Conservation (phyloP, 1,284 basidiomycete genomes). For the Apiotrichum gamsii region DNA sequence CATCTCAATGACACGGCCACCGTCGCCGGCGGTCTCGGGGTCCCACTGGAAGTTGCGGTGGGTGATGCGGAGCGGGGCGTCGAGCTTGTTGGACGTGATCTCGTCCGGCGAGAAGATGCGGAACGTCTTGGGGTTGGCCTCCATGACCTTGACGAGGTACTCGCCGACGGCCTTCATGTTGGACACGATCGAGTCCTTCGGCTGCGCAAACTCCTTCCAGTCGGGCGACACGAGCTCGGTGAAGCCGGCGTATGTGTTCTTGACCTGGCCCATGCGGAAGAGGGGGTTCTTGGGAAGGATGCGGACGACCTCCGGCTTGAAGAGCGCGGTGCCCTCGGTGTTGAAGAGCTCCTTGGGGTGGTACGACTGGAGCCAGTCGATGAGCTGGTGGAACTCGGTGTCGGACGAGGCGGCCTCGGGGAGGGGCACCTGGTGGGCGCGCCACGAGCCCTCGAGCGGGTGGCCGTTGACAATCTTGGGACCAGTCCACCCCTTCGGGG, state of each 20-base stretch:
- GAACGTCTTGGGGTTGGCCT: constrained; percentile 63
- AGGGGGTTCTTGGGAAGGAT: constrained; percentile 39
- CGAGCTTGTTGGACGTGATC: constrained; percentile 77
- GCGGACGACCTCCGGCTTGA: constrained; percentile 32
- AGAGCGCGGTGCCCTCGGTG: constrained; percentile 46
- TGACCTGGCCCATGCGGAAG: constrained; percentile 38
- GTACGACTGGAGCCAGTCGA: constrained; percentile 66
- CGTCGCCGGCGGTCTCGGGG: constrained; percentile 15
- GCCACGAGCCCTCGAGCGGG: constrained; percentile 64
- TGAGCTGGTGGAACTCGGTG: constrained; percentile 59
- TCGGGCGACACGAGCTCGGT: constrained; percentile 58
- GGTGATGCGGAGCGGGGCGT: constrained; percentile 58
- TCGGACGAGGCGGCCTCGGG: constrained; percentile 60
- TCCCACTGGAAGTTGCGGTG: constrained; percentile 9
- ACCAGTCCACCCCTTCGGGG: constrained; percentile 71
- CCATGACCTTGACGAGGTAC: constrained; percentile 50
- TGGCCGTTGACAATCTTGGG: constrained; percentile 61
- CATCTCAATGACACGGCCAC: constrained; percentile 68
- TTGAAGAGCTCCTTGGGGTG: constrained; percentile 59
- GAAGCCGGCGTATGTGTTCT: constrained; percentile 59
- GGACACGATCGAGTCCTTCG: constrained; percentile 56
- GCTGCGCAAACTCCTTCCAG: constrained; percentile 57
- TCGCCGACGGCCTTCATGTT: constrained; percentile 61
- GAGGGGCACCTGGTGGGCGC: constrained; percentile 61
- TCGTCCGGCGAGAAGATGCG: constrained; percentile 82